These are phyloP conservation scores for Rhynchospora pubera DNA, from an alignment of 176 grass and related monocot genomes.

Conservation along the genomic window DNA sequence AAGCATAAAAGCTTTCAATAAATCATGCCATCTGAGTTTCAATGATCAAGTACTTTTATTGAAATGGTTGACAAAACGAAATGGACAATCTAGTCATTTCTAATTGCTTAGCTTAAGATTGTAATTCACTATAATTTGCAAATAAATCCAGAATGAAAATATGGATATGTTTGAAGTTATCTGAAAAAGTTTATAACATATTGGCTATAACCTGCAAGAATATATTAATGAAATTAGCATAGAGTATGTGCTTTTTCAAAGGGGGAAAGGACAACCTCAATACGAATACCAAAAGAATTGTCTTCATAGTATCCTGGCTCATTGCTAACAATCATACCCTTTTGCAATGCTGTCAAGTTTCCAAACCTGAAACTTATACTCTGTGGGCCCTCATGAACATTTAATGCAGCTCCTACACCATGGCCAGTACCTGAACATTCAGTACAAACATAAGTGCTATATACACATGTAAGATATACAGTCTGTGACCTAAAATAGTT, in stretches of 20 bases:
- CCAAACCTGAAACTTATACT: conserved; percentile 95
- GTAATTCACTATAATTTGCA: not conserved
- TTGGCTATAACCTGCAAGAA: not conserved
- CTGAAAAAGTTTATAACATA: not conserved
- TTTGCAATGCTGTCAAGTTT: conserved; percentile 79
- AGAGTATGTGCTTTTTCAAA: not conserved
- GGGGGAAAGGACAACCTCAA: conserved; percentile 51
- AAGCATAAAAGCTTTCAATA: not conserved
- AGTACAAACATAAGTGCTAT: conserved; percentile 19
- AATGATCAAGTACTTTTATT: not conserved
- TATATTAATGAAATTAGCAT: not conserved
- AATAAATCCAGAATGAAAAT: not conserved
- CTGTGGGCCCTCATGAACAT: conserved; percentile 93
- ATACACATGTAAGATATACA: not conserved
- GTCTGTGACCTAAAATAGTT: not conserved
- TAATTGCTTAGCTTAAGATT: not conserved
- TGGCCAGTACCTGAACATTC: conserved; percentile 80
- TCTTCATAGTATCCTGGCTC: conserved; percentile 98
- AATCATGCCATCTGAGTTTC: not conserved
- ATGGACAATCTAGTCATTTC: not conserved
- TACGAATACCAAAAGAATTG: conserved; percentile 89
- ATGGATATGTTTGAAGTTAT: not conserved
- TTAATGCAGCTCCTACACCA: conserved; percentile 94
- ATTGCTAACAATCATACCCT: conserved; percentile 98
- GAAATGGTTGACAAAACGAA: not conserved